phyloP scores from a whole-genome alignment of 139 green algal genomes.

The Closterium sp. region DNA sequence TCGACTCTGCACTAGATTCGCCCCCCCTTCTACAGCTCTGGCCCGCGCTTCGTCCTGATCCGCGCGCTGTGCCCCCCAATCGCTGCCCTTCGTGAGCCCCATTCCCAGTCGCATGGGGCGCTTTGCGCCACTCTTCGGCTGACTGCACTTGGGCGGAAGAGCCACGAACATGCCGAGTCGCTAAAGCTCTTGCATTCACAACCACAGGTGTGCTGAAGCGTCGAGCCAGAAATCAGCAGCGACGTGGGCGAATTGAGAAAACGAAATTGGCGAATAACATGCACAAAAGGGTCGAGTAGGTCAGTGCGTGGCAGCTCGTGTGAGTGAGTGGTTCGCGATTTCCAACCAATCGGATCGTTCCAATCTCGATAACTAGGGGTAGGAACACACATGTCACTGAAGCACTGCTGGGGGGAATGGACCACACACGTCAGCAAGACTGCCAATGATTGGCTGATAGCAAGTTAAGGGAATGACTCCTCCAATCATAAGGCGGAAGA shows the following conservation, averaged over 20 bases:
- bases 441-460: not conserved
- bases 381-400: not conserved
- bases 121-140: too few relatives aligned
- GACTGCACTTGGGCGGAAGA: not conserved
- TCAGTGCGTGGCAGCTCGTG: not conserved
- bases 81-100: not conserved
- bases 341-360: not conserved
- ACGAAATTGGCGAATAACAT: not conserved
- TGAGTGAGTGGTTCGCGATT: not conserved
- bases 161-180: not conserved
- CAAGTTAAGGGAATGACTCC: not conserved
- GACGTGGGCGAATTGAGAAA: too few relatives aligned
- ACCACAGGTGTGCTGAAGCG: too few relatives aligned
- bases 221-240: too few relatives aligned
- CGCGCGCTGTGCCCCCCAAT: not conserved
- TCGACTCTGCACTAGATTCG: not conserved
- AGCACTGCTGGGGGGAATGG: not conserved
- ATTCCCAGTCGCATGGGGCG: not conserved
- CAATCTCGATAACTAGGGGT: not conserved
- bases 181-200: not conserved
- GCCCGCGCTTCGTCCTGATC: not conserved
- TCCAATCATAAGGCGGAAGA: not conserved
- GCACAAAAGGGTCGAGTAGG: not conserved
- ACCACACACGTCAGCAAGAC: not conserved
- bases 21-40: not conserved